Evolutionary conservation across 768 basidiomycete species (phyloP), one percentile per base, ranked within the genome.

Genomic region (Pisolithus albus): DNA sequence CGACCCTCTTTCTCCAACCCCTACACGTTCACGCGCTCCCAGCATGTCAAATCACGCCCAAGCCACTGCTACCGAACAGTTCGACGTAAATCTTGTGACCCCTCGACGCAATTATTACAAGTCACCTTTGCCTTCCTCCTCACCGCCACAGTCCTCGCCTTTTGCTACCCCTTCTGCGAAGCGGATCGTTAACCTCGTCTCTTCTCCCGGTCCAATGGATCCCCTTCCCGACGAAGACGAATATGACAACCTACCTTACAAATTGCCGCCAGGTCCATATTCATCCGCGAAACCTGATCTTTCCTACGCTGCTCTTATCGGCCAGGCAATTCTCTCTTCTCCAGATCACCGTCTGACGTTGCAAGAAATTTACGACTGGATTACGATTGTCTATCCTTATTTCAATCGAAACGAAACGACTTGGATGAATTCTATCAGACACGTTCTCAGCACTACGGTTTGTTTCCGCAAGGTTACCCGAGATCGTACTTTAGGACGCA

Each of bases 361-460:
- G 23, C 89, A 94, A 65, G 92, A 98, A 65, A 96, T 99, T 56
- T 98, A 98, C 63, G 86, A 90, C 64, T 99, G 82, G 80, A 94
- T 99, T 61, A 91, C 90, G 43, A 88, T 87, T 39, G 89, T 90
- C 8, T 94, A 92, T 69, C 94, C 96, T 7, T 84, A 85, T 64
- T 99, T 91, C 72, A 91, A 92, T 68, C 86, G 88, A 52, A 86
- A 87, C 19, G 93, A 97, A 61, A 81, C 86, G 4, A 95, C 92
- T 6, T 98, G 95, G 95, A 93, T 94, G 83, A 96, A 96, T 68
- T 94, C 92, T 50, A 92, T 98, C 53, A 81, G 95, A n/a, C 94
- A 98, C 68, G 93, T 94, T 45, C 77, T 98, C 23, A 92, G 89
- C 56, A 91, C 93, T 3, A 95, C 94, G 41, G 81, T 86, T 36